Evolutionary conservation across 768 basidiomycete genomes (phyloP), one percentile per base, ranked within the genome.

Genomic region (Termitomyces sp.): DNA sequence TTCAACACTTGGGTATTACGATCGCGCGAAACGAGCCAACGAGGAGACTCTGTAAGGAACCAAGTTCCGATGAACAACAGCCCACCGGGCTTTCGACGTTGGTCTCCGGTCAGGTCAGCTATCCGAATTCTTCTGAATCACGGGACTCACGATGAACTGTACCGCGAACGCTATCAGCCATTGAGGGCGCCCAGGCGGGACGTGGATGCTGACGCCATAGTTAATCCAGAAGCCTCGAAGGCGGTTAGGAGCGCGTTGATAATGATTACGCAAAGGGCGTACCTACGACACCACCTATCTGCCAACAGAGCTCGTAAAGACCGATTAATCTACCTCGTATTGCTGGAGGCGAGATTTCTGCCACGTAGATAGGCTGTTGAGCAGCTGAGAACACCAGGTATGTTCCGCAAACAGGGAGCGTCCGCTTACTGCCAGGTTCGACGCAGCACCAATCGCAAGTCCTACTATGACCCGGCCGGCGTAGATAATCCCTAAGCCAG

Each of bases 291-390:
- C 74, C 75, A 38, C 80, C 81, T 44, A 76, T 67, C 66, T 82
- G 81, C 71, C 76, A 79, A 38, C 74, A 74, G n/a, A 80, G 64
- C 57, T 83, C 80, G 65, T 77, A 81, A 52, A 78, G 63, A 18
- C 81, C 82, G 52, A 79, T 75, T 23, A 82, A 67, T 38, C 76
- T 72, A 30, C 80, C 80, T n/a, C 78, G 73, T 56, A 79, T 76
- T 5, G 74, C 72, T 23, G 78, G 71, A 20, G 79, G 73, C 3
- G 79, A 64, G 38, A 79, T 74, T 66, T 83, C 80, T 12, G 78
- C 74, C 50, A 78, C 72, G 60, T 73, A 79, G 50, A 77, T 73
- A 6, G 78, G 74, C 68, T 73, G n/a, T 30, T 38, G 30, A 50
- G 41, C 7, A 32, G 3, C 20, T 51, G 16, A 33, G 8, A 35